These are phyloP conservation scores for Calonectria pteridis DNA, from an alignment of 2,329 filamentous ascomycete species.

Conservation along the genomic window DNA sequence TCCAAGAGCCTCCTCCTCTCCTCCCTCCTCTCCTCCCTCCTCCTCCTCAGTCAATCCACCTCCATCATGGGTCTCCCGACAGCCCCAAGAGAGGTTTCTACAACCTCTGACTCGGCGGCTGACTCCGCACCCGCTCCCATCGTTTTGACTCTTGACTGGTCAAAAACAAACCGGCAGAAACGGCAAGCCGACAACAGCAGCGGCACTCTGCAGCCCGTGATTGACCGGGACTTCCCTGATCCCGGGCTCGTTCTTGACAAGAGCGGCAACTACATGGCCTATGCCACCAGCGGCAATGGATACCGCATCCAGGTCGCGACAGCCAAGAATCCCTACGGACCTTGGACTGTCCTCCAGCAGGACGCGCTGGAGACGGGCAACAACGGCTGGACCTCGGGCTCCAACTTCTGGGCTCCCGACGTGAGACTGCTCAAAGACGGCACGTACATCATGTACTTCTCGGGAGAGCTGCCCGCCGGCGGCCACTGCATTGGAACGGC, in stretches of 20 bases:
- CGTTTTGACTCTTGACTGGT: constrained; percentile 17
- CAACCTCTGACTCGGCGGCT: not conserved
- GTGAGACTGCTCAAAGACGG: constrained; percentile 63
- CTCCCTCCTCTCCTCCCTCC: not conserved
- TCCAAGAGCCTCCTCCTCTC: constrained; percentile 13
- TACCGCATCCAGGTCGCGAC: constrained; percentile 66
- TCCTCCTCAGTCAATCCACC: not conserved
- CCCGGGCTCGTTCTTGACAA: constrained; percentile 62
- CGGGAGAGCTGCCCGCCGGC: constrained; percentile 57
- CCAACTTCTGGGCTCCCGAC: constrained; percentile 73
- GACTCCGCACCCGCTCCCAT: not conserved
- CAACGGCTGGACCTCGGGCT: constrained; percentile 65
- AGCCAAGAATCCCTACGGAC: constrained; percentile 60
- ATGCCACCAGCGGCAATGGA: constrained; percentile 65
- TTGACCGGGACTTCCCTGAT: constrained; percentile 64
- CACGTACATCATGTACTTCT: constrained; percentile 73
- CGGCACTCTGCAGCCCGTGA: constrained; percentile 23
- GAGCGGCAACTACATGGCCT: constrained; percentile 68
- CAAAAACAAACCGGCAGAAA: constrained; percentile 5
- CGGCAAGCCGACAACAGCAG: constrained; percentile 19
- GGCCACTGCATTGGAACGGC: constrained; percentile 72
- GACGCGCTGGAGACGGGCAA: constrained; percentile 64
- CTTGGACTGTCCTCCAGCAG: constrained; percentile 61
- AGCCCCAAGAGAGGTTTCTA: not conserved
- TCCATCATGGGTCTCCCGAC: constrained; percentile 5